Base-by-base conservation (phyloP, 106 monocot species). In the Hemerocallis citrina region DNA sequence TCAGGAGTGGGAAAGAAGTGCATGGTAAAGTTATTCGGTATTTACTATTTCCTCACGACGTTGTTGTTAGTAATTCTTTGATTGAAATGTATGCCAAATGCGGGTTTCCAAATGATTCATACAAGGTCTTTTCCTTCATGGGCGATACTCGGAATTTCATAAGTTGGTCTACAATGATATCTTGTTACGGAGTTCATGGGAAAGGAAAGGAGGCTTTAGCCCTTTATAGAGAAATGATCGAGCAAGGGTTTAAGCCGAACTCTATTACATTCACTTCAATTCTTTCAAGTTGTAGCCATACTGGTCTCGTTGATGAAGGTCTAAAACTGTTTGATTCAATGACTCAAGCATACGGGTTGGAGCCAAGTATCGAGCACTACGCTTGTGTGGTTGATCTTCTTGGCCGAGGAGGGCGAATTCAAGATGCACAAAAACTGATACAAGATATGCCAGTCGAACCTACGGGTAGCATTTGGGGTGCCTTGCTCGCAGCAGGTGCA, bases 321-420 rank as follows among this genome's bases (percentile, higher is more conserved):
- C 57, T 24, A 14, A 27, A 6, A 10, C 20, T 78, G 23, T 81
- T 95, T 66, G 23, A 65, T 11, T 71, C 83, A 10, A 84, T 95
- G 89, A 51, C 43, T 30, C 82, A 46, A 22, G 67, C 69, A 33
- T 62, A 79, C 19, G 68, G 72, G 7, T 64, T 89, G 21, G 42
- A 55, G 27, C 85, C 93, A 17, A 72, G 67, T 49, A 79, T 84
- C 75, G 95, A 86, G 47, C 95, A 95, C 47, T 95, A 83, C 51
- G 89, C 95, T 19, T 95, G 86, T 60, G 74, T 95, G 81, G 80
- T 86, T 23, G 89, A 95, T 69, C 43, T 95, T 17, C 62, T 89
- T 5, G 89, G 83, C 16, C 69, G 95, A 33, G 68, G 83, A 8
- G 95, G 89, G 0, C 14, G 1, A 38, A 39, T 86, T 12, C 46